Evolutionary conservation across 495 filamentous ascomycete genomes (phyloP), one percentile per base, ranked within the genome.

Genomic region (Aspergillus funiculosus): DNA sequence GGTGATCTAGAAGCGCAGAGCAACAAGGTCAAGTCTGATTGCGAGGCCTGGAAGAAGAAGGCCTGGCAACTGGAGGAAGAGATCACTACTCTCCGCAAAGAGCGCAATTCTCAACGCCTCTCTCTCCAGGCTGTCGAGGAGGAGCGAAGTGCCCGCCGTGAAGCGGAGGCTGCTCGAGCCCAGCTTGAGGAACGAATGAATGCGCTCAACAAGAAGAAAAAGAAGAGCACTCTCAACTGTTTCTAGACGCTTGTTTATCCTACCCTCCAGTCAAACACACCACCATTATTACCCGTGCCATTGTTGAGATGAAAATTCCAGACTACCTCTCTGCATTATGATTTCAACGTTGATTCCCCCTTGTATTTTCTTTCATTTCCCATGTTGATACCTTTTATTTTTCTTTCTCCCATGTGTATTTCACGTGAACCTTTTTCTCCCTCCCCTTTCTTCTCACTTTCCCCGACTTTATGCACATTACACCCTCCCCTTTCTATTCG

Each of bases 141-240:
- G 59, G 94, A 96, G 72, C 75, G 89, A 25, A 85, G 81, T 61
- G 89, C 89, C 57, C 75, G 94, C 14, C 72, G 80, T 36, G 86
- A 94, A 53, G 89, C 94, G 19, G 92, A 98, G 67, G 78, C 82
- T 56, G 94, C 94, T 27, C 71, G 86, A 41, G 85, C 81, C 13
- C 83, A 94, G 57, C 76, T 97, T 3, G 92, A 98, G 66, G 87
- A 94, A 71, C 76, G 89, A 9, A 96, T 98, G 91, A 83, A 85
- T 47, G 84, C 80, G n/a, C 81, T 94, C 58, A 85, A 81, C 61
- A 80, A 78, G 63, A 89, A 89, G 70, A 95, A 90, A 74, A 95
- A 95, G 81, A 92, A 92, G 80, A 85, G 87, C 59, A 87, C 84
- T 22, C 80, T 98, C 57, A 96, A 95, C 70, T 98, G 92, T 74